These are phyloP conservation scores for Asterochloris sp. DNA, from an alignment of 139 green algal genomes.

Conservation along the genomic window DNA sequence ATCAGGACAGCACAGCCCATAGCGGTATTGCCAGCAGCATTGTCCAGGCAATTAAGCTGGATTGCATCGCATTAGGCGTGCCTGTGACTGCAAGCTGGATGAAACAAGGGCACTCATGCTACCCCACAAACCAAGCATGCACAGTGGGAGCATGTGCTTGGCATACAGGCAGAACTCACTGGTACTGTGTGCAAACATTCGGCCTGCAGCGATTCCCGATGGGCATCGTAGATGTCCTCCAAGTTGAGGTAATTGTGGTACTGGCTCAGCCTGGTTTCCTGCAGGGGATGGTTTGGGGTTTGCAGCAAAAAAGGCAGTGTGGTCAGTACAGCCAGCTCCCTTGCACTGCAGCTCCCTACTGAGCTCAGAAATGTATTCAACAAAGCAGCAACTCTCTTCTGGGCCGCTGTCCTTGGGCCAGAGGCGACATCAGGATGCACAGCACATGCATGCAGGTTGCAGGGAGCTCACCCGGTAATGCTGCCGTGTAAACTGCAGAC, in stretches of 20 bases:
- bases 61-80: not conserved
- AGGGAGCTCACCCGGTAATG: constrained; percentile 51
- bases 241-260: constrained; percentile 92
- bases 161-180: not conserved
- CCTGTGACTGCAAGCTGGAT: not conserved
- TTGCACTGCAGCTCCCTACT: not conserved
- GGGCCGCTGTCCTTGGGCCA: not conserved
- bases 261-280: constrained; percentile 43
- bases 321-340: not conserved
- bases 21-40: not conserved
- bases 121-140: not conserved
- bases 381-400: not conserved
- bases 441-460: not conserved
- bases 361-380: not conserved
- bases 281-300: not conserved
- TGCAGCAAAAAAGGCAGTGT: not conserved
- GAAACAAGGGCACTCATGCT: not conserved
- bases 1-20: not conserved
- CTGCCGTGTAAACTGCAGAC: constrained; percentile 68
- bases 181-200: not conserved
- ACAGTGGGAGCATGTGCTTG: not conserved
- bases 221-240: constrained; percentile 38
- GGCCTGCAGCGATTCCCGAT: constrained; percentile 5
- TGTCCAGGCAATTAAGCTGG: not conserved
- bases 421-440: not conserved